Percentiles rank a stretch among this genome's conserved stretches.
Evolutionary conservation across 345 rosid genomes (phyloP).

Genomic region (Camelina neglecta): DNA sequence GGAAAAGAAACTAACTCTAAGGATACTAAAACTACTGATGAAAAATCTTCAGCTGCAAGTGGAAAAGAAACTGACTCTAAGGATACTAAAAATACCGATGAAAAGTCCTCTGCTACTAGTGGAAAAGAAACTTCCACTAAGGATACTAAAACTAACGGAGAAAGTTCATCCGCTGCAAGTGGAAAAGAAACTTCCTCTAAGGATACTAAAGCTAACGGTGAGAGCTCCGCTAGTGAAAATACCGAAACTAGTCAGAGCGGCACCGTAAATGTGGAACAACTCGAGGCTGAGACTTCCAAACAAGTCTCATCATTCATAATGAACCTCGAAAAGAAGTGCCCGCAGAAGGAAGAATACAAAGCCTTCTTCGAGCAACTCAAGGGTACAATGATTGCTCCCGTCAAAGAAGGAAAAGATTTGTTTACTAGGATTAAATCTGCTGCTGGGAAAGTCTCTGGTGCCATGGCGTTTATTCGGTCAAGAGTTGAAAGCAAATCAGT

Average conservation of each 20-base stretch:
- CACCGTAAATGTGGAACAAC: neutral
- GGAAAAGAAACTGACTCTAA: neutral
- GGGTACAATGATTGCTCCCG: constrained; percentile 20
- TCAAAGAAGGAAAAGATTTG: neutral
- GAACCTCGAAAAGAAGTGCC: constrained; percentile 44
- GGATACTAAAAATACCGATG: constrained; percentile 9
- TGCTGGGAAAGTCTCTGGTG: constrained; percentile 24
- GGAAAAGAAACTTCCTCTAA: neutral
- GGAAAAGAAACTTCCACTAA: neutral
- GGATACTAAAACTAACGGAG: neutral
- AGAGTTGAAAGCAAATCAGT: constrained; percentile 34
- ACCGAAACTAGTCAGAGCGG: neutral
- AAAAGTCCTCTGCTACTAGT: neutral
- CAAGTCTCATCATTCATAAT: constrained; percentile 26
- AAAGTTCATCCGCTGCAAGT: neutral
- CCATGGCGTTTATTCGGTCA: constrained; percentile 28
- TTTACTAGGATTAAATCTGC: constrained; percentile 14
- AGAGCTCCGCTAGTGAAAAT: neutral
- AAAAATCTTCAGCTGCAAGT: neutral
- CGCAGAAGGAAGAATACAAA: constrained; percentile 36
- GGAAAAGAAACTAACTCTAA: neutral
- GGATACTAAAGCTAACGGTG: constrained; percentile 9
- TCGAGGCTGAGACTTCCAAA: constrained; percentile 29
- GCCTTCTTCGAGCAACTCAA: constrained; percentile 41
- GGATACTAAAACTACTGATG: neutral